These are phyloP conservation scores for Hypoxylon sp. DNA, from an alignment of 2,329 filamentous ascomycete species.

Conservation along the genomic window DNA sequence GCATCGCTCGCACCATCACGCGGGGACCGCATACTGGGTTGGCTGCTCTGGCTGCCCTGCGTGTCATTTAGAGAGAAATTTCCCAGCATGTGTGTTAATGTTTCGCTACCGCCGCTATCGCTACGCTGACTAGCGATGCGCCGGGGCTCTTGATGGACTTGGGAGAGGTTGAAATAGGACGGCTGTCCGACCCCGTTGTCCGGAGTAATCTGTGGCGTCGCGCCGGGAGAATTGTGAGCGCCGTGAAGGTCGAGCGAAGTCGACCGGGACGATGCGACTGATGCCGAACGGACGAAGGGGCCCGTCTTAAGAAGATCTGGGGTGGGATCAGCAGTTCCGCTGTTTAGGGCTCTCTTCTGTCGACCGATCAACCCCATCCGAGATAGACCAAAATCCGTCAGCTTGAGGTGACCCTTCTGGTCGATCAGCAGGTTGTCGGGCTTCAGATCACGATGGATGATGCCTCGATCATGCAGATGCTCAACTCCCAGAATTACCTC, in stretches of 20 bases:
- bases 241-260: slow-evolving; percentile 90
- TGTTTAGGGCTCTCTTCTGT: slow-evolving; percentile 90
- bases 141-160: slow-evolving; percentile 64
- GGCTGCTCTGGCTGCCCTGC: slow-evolving; percentile 52
- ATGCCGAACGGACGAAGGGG: slow-evolving; percentile 85
- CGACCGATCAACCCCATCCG: slow-evolving; percentile 96
- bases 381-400: slow-evolving; percentile 97
- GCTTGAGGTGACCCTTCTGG: slow-evolving; percentile 92
- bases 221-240: slow-evolving; percentile 75
- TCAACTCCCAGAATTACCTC: slow-evolving; percentile 98
- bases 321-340: slow-evolving; percentile 77
- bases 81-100: slow-evolving; percentile 80
- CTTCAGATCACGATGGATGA: slow-evolving; percentile 96
- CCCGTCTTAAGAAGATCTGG: slow-evolving; percentile 93
- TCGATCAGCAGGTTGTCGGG: slow-evolving; percentile 98
- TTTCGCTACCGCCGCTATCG: slow-evolving; percentile 91
- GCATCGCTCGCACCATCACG: slow-evolving; percentile 79
- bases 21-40: slow-evolving; percentile 63
- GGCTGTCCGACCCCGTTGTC: slow-evolving; percentile 80
- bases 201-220: slow-evolving; percentile 87
- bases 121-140: slow-evolving; percentile 84
- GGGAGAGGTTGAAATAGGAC: slow-evolving; percentile 85
- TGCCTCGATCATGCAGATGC: slow-evolving; percentile 90
- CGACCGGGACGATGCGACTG: slow-evolving; percentile 88
- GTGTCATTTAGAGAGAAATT: slow-evolving; percentile 77